Evolutionary conservation across 768 basidiomycete species (phyloP), one percentile per base, ranked within the genome.

Genomic region (Candolleomyces efflorescens): DNA sequence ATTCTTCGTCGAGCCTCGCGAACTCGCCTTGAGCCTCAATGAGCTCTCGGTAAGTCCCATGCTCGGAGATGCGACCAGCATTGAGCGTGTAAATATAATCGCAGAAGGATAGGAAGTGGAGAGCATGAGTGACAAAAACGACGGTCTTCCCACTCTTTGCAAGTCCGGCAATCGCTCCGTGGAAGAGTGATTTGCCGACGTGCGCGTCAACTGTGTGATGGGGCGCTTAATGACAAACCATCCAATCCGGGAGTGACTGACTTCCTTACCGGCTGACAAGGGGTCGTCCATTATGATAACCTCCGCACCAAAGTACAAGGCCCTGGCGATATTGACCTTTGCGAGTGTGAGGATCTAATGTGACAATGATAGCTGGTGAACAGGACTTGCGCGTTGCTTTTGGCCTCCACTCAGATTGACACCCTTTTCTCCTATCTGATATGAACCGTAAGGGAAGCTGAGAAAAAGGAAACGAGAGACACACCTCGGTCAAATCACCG

Each of bases 71-170:
- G 32, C 71, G 75, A 10, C 93, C 92, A 58, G 89, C 82, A 24
- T 80, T 78, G 56, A 95, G 68, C 23, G 84, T 84, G 68, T 86
- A 84, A 63, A 95, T 87, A 65, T 89, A 87, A 70, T 94, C 91
- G 48, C 89, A 89, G 54, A 86, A 73, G 0, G 89, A 85, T 12
- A 95, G 77, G 74, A 94, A 87, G 71, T 95, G 91, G 15, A 94
- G 75, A 0, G 89, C 91, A 68, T 94, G 91, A 0, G 93, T 95
- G 37, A 94, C 91, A 58, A 95, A 82, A 49, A 95, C 78, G 23
- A 89, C 81, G 2, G 92, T 92, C 68, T 90, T 90, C 47, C 79
- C 81, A 18, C 60, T 61, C 53, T 67, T 62, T 9, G 70, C 67
- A 50, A 72, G 67, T 13, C 67, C 75, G 0, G 71, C 71, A 63